Evolutionary conservation across 345 rosid genomes (phyloP).

Genomic region (Gossypium rotundifolium): DNA sequence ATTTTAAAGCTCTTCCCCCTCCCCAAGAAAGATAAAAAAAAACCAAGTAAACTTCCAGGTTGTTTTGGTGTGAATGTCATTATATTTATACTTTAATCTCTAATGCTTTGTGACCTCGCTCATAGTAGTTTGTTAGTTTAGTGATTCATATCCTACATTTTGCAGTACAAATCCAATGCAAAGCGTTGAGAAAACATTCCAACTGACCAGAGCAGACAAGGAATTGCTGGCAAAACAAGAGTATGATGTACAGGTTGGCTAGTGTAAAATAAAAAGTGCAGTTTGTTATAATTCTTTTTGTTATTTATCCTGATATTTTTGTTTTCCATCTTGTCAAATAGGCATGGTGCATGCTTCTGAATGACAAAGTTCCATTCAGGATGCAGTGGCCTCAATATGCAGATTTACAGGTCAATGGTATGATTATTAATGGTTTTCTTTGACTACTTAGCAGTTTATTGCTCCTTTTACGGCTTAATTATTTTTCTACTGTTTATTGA

Average conservation of each 20-base stretch:
- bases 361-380: conserved; percentile 88
- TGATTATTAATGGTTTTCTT: conserved; percentile 5
- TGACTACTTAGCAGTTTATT: not conserved
- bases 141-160: conserved; percentile 20
- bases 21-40: too few relatives aligned
- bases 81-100: not conserved
- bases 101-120: not conserved
- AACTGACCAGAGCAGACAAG: conserved; percentile 61
- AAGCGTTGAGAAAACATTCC: conserved; percentile 65
- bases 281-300: not conserved
- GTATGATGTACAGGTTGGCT: conserved; percentile 72
- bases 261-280: not conserved
- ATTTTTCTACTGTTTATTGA: not conserved
- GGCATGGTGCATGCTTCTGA: conserved; percentile 99
- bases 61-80: not conserved
- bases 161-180: conserved; percentile 71
- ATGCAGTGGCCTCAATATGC: conserved; percentile 98
- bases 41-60: not conserved
- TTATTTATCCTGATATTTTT: conserved; percentile 12
- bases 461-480: not conserved
- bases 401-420: conserved; percentile 96
- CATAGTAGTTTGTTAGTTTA: conserved; percentile 10
- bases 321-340: conserved; percentile 18
- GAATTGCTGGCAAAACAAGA: conserved; percentile 65
- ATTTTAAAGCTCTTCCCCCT: not conserved